Percentiles rank a stretch among this genome's conserved stretches.
Evolutionary conservation across 768 basidiomycete genomes (phyloP).

Genomic region (Mycena filopes): DNA sequence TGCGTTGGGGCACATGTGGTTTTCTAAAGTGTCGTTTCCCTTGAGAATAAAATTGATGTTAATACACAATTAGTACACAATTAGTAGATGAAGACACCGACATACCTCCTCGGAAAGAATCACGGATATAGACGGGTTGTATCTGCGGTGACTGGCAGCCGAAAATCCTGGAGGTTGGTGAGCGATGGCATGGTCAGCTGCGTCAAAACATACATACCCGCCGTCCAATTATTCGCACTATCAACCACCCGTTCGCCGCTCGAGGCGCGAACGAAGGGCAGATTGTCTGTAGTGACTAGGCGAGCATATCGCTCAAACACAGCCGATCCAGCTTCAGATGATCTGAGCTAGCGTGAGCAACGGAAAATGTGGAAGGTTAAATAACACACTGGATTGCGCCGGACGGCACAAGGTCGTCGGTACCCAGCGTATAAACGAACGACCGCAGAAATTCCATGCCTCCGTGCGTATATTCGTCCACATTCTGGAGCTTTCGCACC

Average conservation of each 20-base stretch:
- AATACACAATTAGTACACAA: not conserved
- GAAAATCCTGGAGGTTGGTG: slow-evolving; percentile 62
- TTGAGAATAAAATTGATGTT: slow-evolving; percentile 32
- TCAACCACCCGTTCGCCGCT: slow-evolving; percentile 68
- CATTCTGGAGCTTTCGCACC: slow-evolving; percentile 64
- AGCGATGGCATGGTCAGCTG: not conserved
- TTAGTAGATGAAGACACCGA: not conserved
- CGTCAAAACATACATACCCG: slow-evolving; percentile 52
- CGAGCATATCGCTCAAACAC: slow-evolving; percentile 55
- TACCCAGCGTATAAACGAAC: slow-evolving; percentile 69
- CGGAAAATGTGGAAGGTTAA: not conserved
- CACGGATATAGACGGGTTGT: slow-evolving; percentile 62
- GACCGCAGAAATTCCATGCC: slow-evolving; percentile 65
- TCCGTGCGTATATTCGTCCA: slow-evolving; percentile 54
- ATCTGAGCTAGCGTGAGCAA: slow-evolving; percentile 36
- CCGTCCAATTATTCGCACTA: slow-evolving; percentile 78
- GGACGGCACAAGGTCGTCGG: slow-evolving; percentile 69
- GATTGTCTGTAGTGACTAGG: slow-evolving; percentile 46
- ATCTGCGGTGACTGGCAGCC: slow-evolving; percentile 55
- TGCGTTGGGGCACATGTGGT: slow-evolving; percentile 70
- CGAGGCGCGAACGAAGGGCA: slow-evolving; percentile 63
- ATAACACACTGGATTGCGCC: slow-evolving; percentile 71
- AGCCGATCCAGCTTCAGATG: slow-evolving; percentile 47
- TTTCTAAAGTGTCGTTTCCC: slow-evolving; percentile 77
- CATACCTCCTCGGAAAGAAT: slow-evolving; percentile 66